Conservation (phyloP, 2,329 filamentous ascomycete species). For the Triangularia setosa region DNA sequence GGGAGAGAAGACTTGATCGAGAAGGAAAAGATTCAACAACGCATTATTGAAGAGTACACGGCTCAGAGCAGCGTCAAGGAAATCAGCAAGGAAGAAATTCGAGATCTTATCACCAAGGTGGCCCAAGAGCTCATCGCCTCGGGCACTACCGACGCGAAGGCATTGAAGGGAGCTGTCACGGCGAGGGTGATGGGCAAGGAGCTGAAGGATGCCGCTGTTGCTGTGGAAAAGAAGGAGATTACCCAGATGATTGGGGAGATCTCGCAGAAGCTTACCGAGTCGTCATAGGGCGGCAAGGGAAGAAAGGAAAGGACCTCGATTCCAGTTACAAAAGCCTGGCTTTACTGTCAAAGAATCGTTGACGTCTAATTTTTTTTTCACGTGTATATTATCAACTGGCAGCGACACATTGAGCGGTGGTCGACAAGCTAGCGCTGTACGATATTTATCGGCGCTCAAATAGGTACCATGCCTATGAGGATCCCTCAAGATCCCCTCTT, state of each 20-base stretch:
- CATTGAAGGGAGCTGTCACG: slow-evolving; percentile 58
- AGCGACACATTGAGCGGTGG: not conserved
- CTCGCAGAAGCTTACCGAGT: slow-evolving; percentile 28
- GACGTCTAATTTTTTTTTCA: not conserved
- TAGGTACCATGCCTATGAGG: not conserved
- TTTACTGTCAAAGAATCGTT: slow-evolving; percentile 29
- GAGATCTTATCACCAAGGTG: slow-evolving; percentile 46
- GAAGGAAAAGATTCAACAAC: slow-evolving; percentile 64
- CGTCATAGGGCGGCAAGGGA: slow-evolving; percentile 47
- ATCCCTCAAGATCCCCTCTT: not conserved
- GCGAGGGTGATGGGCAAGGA: slow-evolving; percentile 46
- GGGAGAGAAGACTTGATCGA: slow-evolving; percentile 65
- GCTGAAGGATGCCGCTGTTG: not conserved
- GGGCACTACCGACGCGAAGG: slow-evolving; percentile 39
- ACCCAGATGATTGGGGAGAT: not conserved
- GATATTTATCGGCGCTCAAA: not conserved
- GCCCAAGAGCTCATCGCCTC: slow-evolving; percentile 49
- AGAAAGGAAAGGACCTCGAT: too few species aligned
- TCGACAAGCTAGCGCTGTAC: not conserved
- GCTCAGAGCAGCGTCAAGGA: slow-evolving; percentile 56
- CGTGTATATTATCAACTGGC: not conserved
- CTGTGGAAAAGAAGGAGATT: not conserved
- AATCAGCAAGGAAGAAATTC: slow-evolving; percentile 56
- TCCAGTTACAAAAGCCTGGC: too few species aligned
- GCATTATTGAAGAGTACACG: slow-evolving; percentile 63